Percentiles rank a stretch among this genome's conserved stretches.
Conservation (phyloP, 1,284 basidiomycete genomes). For the Fomitopsis schrenkii region DNA sequence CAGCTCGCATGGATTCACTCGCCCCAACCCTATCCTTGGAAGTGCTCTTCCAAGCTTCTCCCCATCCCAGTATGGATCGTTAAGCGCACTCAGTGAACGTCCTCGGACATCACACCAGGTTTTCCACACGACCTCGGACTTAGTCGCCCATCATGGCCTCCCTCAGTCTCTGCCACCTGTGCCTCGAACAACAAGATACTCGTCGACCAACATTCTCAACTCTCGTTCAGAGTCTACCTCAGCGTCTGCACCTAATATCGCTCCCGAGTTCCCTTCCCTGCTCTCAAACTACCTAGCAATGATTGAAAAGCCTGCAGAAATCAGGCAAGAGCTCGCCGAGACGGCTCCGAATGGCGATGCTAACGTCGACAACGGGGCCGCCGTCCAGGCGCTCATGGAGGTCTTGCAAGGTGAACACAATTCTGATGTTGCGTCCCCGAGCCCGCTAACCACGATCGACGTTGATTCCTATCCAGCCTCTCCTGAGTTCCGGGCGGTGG, state of each 20-base stretch:
- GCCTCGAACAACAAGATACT: conserved; percentile 50
- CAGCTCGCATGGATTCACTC: conserved; percentile 28
- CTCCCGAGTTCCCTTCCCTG: conserved; percentile 33
- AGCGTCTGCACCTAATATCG: conserved; percentile 15
- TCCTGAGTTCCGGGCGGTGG: conserved; percentile 32
- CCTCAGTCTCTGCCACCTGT: conserved; percentile 62
- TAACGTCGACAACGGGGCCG: neutral
- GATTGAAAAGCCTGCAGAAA: conserved; percentile 31
- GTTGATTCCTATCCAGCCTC: conserved; percentile 22
- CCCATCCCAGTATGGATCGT: conserved; percentile 39
- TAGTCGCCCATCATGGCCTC: conserved; percentile 72
- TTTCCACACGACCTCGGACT: conserved; percentile 46
- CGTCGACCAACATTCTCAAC: conserved; percentile 25
- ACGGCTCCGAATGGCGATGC: conserved; percentile 13
- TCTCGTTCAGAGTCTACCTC: conserved; percentile 13
- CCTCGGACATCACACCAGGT: conserved; percentile 43
- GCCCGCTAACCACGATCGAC: neutral
- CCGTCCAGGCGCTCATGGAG: conserved; percentile 34
- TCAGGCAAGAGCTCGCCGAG: conserved; percentile 11
- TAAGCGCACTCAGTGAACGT: conserved; percentile 37
- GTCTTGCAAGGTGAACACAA: conserved; percentile 35
- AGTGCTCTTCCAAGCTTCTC: conserved; percentile 38
- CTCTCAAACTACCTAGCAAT: conserved; percentile 46
- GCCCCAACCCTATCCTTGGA: conserved; percentile 27
- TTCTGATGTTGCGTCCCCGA: neutral